phyloP scores from a whole-genome alignment of 305 asterid genomes.

The Solanum hybrid region DNA sequence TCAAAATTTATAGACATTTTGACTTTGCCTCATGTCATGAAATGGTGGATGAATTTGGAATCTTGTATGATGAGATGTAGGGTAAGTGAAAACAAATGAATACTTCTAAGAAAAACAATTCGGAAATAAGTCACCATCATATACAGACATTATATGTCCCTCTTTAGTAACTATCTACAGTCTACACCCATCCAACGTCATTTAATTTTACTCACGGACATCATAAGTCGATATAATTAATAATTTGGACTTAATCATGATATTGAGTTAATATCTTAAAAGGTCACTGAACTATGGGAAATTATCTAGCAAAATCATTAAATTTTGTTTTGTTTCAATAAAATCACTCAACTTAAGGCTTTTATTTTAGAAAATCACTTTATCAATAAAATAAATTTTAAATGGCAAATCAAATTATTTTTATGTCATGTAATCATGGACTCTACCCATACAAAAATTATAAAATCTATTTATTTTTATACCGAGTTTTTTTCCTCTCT shows the following conservation, averaged over 20 bases:
- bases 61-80: not conserved
- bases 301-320: no score
- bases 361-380: no score
- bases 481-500: no score
- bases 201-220: not conserved
- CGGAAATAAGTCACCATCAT: not conserved
- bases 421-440: no score
- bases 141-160: not conserved
- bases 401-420: no score
- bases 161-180: not conserved
- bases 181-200: not conserved
- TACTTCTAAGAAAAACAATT: constrained; percentile 1
- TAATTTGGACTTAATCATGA: not conserved
- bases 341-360: no score
- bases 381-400: no score
- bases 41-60: not conserved
- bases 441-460: no score
- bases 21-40: not conserved
- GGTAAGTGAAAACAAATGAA: not conserved
- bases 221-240: not conserved
- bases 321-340: no score
- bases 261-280: not conserved
- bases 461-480: no score
- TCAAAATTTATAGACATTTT: not conserved
- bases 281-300: no score